Base-by-base conservation (phyloP, 176 grass and related monocot species). In the Eremochloa ophiuroides region DNA sequence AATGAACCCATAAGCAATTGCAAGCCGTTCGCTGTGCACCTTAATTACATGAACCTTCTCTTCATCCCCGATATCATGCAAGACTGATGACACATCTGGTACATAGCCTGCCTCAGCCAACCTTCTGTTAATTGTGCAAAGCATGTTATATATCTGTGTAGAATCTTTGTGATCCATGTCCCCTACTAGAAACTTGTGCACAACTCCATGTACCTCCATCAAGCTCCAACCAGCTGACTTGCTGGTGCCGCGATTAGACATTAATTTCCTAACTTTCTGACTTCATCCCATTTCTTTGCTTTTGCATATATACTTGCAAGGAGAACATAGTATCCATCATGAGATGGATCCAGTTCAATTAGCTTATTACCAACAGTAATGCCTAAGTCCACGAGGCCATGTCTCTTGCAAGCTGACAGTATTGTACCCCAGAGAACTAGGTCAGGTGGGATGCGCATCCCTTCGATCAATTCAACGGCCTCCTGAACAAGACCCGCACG, bases 41-140 rank as follows among this genome's bases (percentile, higher is more conserved):
- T 86, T 94, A 53, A 94, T 66, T 1, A 69, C 92, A 81, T 84
- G 83, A 43, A 84, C 80, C 66, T 94, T 94, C 76, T 94, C 88
- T 83, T 94, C 92, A 66, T 94, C 72, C 25, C 76, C 88, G 29
- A 94, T 94, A 35, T 94, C 92, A 87, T 94, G 92, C 75, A 94
- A 84, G 23, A 94, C 85, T 8, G 80, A 76, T 50, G 88, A 94
- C n/a, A 94, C 92, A 2, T 94, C 88, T 27, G 92, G 86, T 40
- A 78, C 73, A 70, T 94, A 91, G 31, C 88, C 92, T 78, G 86
- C 88, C 77, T 91, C 86, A 47, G 76, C 71, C 61, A 94, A 82
- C 73, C 83, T 86, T 62, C 72, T 91, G 67, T 80, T 30, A 59
- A 94, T 86, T 76, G 81, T 91, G 62, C 85, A 80, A 69, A 94